phyloP scores from a whole-genome alignment of 106 monocot genomes.

The Platanthera zijinensis region DNA sequence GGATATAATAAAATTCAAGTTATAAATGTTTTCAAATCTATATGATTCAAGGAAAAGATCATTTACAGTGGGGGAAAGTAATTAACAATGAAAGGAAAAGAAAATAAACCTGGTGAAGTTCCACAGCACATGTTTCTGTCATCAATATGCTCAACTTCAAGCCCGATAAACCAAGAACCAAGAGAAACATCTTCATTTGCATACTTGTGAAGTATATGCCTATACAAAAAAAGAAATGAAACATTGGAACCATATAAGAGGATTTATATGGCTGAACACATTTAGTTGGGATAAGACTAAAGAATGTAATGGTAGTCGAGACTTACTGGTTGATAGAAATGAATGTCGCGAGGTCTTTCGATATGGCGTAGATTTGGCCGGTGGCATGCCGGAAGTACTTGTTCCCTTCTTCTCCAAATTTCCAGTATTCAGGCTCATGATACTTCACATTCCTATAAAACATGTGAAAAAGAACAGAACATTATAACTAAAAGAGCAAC shows the following conservation, averaged over 20 bases:
- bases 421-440: conserved; percentile 95
- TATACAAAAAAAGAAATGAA: conserved; percentile 3
- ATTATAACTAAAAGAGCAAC: neutral
- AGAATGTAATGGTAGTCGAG: neutral
- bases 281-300: neutral
- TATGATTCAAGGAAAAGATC: neutral
- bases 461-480: neutral
- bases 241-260: conserved; percentile 2
- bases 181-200: conserved; percentile 84
- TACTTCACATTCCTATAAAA: conserved; percentile 74
- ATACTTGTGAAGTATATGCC: conserved; percentile 74
- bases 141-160: conserved; percentile 77
- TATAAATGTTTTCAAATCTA: neutral
- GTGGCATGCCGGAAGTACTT: conserved; percentile 98
- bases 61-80: neutral
- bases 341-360: conserved; percentile 88
- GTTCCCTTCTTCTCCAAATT: conserved; percentile 95
- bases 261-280: neutral
- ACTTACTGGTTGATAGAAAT: conserved; percentile 88
- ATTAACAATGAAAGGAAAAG: neutral
- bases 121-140: conserved; percentile 79
- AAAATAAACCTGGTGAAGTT: conserved; percentile 51
- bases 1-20: too few species aligned
- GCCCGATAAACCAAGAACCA: conserved; percentile 83
- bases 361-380: conserved; percentile 92